Evolutionary conservation across 179 eudicot genomes (phyloP).

Genomic region (Beta corolliflora): DNA sequence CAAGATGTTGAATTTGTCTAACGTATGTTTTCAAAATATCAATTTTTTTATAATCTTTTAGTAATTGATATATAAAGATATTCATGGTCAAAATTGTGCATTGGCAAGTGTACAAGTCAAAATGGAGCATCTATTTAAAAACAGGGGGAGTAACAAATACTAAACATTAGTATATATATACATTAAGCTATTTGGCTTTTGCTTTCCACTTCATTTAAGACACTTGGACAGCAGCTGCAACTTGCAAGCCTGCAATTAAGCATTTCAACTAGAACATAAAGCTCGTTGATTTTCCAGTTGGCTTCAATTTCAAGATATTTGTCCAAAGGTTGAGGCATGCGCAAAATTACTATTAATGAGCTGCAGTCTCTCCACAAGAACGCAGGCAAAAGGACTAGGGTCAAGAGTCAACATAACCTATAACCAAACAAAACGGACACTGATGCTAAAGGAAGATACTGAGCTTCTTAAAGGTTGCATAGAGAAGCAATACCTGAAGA

Average conservation of each 20-base stretch:
- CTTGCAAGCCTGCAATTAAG: background rate
- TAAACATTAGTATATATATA: background rate
- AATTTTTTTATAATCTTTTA: no score
- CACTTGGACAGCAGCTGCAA: background rate
- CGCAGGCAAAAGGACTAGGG: background rate
- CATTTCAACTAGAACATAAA: background rate
- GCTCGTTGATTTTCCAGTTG: background rate
- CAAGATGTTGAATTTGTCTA: no score
- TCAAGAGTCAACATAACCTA: background rate
- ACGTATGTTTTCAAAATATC: no score
- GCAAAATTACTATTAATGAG: background rate
- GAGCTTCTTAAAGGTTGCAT: background rate
- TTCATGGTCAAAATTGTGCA: no score
- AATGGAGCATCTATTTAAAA: no score
- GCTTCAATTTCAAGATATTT: background rate
- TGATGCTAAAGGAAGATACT: background rate
- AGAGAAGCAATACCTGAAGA: slow-evolving; percentile 63
- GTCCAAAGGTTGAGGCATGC: background rate
- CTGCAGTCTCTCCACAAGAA: background rate
- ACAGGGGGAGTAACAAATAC: background rate
- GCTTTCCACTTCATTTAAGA: background rate
- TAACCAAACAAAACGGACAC: background rate
- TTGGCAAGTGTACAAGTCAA: no score
- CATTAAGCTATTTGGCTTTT: background rate
- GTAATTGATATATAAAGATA: no score